Base-by-base conservation (phyloP, 164 flowering plant species). In the Platanus orientalis region DNA sequence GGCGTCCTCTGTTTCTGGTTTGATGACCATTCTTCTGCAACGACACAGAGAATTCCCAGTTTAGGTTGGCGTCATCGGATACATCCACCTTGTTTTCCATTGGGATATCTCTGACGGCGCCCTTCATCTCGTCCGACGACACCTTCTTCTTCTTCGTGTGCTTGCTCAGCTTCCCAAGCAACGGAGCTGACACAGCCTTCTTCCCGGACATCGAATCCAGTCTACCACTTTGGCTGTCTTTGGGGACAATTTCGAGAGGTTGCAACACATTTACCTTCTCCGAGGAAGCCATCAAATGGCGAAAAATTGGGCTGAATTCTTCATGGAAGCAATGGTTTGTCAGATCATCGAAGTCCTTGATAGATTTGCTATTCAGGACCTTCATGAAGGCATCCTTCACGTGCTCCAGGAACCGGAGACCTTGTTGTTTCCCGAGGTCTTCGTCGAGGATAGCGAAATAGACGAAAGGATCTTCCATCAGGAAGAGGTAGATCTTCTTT, bases 391-490 rank as follows among this genome's bases (percentile, higher is more conserved):
- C 62, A 13, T 56, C 54, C 29, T 64, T 74, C 12, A 70, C 60
- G 25, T 63, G 27, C 10, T 74, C 62, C 1, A 74, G 54, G 45
- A 74, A 74, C 24, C 57, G 25, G 48, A 70, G 32, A n/a, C 62
- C 68, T 17, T 67, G 53, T 6, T 47, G n/a, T 28, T 49, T 59
- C 5, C 74, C 74, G 6, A 67, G 19, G 7, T 39, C 25, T 49
- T 67, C 69, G 24, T 60, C 66, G 19, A 39, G 24, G 45, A 74
- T 60, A 14, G 66, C 63, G 30, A 74, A 74, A 52, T 63, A 74
- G 1, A 70, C 66, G 28, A 74, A 67, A 2, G 66, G 71, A 26
- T 70, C 69, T 21, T 63, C 74, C 42, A 74, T 74, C 63, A 67
- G 36, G 63, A 74, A 70, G 53, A 44, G 55, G 50, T 74, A 74